A percentile compares a stretch with the other conserved stretches of the same genome.
Conservation (phyloP, 345 rosid genomes). For the Dipteronia dyeriana region DNA sequence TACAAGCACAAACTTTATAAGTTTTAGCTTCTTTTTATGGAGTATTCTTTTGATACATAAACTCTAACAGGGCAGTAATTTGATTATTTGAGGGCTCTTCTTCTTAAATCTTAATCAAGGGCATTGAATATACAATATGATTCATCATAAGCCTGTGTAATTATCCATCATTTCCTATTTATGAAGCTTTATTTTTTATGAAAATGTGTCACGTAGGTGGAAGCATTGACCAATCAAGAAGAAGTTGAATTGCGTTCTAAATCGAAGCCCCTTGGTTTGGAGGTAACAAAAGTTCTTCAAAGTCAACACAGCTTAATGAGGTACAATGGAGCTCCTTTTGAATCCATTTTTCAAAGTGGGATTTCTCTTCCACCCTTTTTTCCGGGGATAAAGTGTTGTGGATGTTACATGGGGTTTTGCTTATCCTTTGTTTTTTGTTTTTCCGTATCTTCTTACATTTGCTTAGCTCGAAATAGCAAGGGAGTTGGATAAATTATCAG, state of each 20-base stretch:
- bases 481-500: slow-evolving; percentile 82
- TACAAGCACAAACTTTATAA: no score
- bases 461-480: slow-evolving; percentile 71
- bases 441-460: not conserved
- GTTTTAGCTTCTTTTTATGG: not conserved
- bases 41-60: not conserved
- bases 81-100: slow-evolving; percentile 3
- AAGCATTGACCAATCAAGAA: slow-evolving; percentile 72
- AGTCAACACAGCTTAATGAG: slow-evolving; percentile 58
- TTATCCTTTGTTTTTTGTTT: not conserved
- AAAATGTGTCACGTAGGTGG: slow-evolving; percentile 45
- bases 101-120: not conserved
- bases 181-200: not conserved
- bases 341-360: not conserved
- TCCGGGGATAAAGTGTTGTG: not conserved
- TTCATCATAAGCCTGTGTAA: not conserved
- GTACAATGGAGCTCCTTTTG: slow-evolving; percentile 26
- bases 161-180: not conserved
- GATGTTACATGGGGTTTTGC: not conserved
- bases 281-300: slow-evolving; percentile 73
- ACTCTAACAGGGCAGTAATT: not conserved
- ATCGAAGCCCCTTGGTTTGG: slow-evolving; percentile 80
- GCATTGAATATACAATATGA: not conserved
- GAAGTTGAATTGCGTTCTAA: slow-evolving; percentile 85
- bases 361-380: not conserved